A percentile compares a stretch with the other conserved stretches of the same genome.
Evolutionary conservation across 176 grass and related monocot genomes (phyloP).

Genomic region (Areca catechu): DNA sequence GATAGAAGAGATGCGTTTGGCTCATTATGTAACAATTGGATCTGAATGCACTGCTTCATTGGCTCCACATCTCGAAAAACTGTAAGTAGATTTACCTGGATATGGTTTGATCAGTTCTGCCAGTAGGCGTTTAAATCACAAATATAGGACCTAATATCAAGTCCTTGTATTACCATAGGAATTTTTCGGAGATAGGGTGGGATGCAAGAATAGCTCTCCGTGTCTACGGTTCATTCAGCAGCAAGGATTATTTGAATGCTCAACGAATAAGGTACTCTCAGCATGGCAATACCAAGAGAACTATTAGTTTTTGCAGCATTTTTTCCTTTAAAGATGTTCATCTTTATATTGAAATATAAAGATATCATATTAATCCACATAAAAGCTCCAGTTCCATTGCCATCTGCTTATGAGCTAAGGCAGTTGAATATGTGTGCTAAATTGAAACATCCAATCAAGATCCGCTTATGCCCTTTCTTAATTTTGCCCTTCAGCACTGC

Average conservation of each 20-base stretch:
- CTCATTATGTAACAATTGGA: slow-evolving; percentile 83
- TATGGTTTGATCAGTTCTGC: not conserved
- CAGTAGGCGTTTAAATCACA: not conserved
- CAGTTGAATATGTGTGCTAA: too few relatives aligned
- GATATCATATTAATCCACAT: too few relatives aligned
- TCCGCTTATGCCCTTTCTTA: too few relatives aligned
- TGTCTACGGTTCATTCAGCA: slow-evolving; percentile 69
- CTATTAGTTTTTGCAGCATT: too few relatives aligned
- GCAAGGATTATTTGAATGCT: slow-evolving; percentile 69
- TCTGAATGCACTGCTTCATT: slow-evolving; percentile 79
- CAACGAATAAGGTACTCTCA: slow-evolving; percentile 50
- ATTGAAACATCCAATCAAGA: too few relatives aligned
- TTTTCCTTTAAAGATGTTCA: too few relatives aligned
- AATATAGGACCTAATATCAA: not conserved
- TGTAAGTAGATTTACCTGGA: slow-evolving; percentile 23
- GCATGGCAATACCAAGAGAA: too few relatives aligned
- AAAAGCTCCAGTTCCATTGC: too few relatives aligned
- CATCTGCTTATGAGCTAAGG: too few relatives aligned
- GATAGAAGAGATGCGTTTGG: slow-evolving; percentile 85
- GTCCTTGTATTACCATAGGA: slow-evolving; percentile 10
- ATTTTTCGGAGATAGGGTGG: slow-evolving; percentile 59
- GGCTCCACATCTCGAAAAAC: slow-evolving; percentile 39
- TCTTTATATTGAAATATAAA: too few relatives aligned
- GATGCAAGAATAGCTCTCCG: slow-evolving; percentile 63
- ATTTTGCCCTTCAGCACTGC: too few relatives aligned